Conservation (phyloP, 768 basidiomycete species). For the Austroboletus eburneus region DNA sequence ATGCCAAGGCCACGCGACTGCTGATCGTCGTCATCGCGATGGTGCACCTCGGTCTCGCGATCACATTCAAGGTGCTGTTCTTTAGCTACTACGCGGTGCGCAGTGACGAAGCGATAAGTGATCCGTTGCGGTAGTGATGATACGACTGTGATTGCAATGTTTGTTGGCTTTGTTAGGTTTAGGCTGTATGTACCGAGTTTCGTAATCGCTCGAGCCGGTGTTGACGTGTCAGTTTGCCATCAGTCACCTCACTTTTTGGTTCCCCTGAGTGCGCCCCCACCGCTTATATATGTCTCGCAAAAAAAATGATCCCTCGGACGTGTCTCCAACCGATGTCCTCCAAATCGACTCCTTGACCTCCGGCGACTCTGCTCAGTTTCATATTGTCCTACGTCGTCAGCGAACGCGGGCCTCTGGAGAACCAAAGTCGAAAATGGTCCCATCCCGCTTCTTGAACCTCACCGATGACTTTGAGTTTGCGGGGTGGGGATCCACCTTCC, state of each 20-base stretch:
- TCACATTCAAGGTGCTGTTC: slow-evolving; percentile 77
- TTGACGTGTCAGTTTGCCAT: too few species aligned
- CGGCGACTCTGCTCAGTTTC: slow-evolving; percentile 52
- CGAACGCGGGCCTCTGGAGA: slow-evolving; percentile 44
- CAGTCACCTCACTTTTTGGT: too few species aligned
- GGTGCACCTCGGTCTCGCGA: slow-evolving; percentile 75
- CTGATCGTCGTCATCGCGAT: slow-evolving; percentile 71
- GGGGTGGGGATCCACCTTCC: slow-evolving; percentile 58
- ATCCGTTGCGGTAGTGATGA: slow-evolving; percentile 17
- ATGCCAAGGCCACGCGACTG: slow-evolving; percentile 81
- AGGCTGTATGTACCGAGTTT: too few species aligned
- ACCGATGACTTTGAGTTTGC: slow-evolving; percentile 67
- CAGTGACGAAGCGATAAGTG: slow-evolving; percentile 31
- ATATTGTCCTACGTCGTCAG: slow-evolving; percentile 58
- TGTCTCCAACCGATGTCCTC: too few species aligned
- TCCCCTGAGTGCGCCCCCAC: too few species aligned
- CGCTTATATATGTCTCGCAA: too few species aligned
- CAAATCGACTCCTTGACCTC: too few species aligned
- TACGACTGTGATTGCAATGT: not conserved
- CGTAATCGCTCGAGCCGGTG: too few species aligned
- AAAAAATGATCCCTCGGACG: too few species aligned
- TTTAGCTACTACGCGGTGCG: slow-evolving; percentile 53
- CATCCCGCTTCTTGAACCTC: slow-evolving; percentile 61
- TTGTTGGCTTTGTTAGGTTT: too few species aligned
- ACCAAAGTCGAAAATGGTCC: slow-evolving; percentile 36